A percentile compares a stretch with the other conserved stretches of the same genome.
These are phyloP conservation scores for Camellia lanceoleosa DNA, from an alignment of 148 eudicot genomes.

Conservation along the genomic window DNA sequence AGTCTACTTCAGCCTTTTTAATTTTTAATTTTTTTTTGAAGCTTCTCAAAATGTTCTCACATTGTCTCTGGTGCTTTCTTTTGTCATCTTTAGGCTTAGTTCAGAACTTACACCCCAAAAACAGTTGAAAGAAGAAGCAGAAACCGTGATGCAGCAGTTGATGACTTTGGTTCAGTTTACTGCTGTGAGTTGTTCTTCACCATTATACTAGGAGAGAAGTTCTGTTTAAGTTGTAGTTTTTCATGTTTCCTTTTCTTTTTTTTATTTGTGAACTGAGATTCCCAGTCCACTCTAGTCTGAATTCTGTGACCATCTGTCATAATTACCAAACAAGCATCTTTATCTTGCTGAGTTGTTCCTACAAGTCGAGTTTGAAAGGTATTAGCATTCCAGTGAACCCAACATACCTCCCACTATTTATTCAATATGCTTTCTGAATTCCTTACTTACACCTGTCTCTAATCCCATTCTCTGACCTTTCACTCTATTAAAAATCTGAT, in stretches of 20 bases:
- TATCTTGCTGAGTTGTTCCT: not conserved
- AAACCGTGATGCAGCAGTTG: constrained; percentile 60
- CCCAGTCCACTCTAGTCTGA: not conserved
- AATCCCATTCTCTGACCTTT: not conserved
- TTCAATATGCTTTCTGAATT: no score
- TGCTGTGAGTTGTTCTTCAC: constrained; percentile 61
- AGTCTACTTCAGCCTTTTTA: constrained; percentile 9
- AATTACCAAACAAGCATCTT: not conserved
- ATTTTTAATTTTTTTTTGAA: not conserved
- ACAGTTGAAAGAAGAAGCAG: constrained; percentile 83
- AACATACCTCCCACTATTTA: not conserved
- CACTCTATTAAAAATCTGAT: not conserved
- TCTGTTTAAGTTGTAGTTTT: not conserved
- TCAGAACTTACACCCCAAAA: constrained; percentile 68
- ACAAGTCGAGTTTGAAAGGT: not conserved
- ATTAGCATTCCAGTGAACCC: not conserved
- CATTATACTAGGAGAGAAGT: constrained; percentile 4
- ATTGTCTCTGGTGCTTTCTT: not conserved
- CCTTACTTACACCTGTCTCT: not conserved
- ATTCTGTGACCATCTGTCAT: not conserved
- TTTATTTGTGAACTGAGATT: constrained; percentile 1
- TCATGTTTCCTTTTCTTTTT: not conserved
- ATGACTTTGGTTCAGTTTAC: constrained; percentile 81
- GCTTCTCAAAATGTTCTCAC: not conserved
- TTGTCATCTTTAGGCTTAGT: constrained; percentile 32